Evolutionary conservation across 495 filamentous ascomycete species (phyloP), one percentile per base, ranked within the genome.

Genomic region (Amniculicola lignicola): DNA sequence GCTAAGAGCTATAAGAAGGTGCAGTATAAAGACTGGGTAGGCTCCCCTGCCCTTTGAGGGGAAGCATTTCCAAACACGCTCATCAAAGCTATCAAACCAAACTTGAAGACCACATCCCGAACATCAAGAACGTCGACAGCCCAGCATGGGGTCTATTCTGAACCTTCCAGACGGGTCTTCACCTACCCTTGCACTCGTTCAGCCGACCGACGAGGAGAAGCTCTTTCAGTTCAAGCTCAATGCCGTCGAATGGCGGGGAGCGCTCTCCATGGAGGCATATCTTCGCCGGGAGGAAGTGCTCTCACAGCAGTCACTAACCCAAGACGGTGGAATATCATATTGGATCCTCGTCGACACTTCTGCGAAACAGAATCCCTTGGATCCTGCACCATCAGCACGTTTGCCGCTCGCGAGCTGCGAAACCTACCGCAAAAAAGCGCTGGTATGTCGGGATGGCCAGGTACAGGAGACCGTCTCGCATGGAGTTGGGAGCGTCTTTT

Each of bases 401-500:
- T 79, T 80, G 0, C 79, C 96, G 35, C 79, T 95, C 0, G 81
- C 83, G 23, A 86, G 87, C 12, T 95, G 90, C 70, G 93, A 98
- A 69, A 82, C 86, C 1, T 80, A 93, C 51, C 77, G 78, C 38
- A 97, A 96, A 74, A 79, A 75, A 19, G 88, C 87, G 0, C 61
- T 90, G 23, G 65, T 85, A 27, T 76, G 76, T 12, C 51, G 50
- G 28, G 66, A 74, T 42, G 62, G 67, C 4, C 57, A 68, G 7
- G 77, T 89, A 10, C 71, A 79, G 54, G 82, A 95, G 35, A 79
- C 81, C 2, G 69, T 85, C n/a, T 80, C 81, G 15, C 85, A 95
- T 70, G 88, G 88, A 7, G 79, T 98, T 35, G 90, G 86, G 12
- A 90, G 87, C 56, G 93, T 98, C 1, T 97, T 90, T 70, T 89